phyloP scores from a whole-genome alignment of 768 basidiomycete species.

The Suillus bovinus region DNA sequence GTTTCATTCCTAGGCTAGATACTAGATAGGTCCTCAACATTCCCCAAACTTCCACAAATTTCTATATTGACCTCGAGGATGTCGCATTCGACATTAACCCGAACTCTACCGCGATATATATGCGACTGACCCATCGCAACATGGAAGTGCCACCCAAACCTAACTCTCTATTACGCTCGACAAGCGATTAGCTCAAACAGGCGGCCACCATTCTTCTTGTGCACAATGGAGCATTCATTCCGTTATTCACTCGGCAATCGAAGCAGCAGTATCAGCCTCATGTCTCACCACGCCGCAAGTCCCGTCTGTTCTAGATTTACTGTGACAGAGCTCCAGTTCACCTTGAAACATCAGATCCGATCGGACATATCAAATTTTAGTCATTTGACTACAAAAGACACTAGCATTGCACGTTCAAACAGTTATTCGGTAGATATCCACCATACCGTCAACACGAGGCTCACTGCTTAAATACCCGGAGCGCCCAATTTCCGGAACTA shows the following conservation, averaged over 20 bases:
- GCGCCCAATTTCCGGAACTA: too few species aligned
- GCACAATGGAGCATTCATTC: slow-evolving; percentile 1
- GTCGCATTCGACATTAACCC: slow-evolving; percentile 10
- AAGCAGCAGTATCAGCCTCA: not conserved
- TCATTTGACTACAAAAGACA: slow-evolving; percentile 1
- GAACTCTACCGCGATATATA: slow-evolving; percentile 17
- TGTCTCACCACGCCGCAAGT: not conserved
- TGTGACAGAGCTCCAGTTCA: not conserved
- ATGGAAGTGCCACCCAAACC: slow-evolving; percentile 13
- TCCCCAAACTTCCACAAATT: slow-evolving; percentile 16
- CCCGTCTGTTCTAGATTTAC: slow-evolving; percentile 3
- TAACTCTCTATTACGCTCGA: slow-evolving; percentile 2
- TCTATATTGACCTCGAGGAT: slow-evolving; percentile 8
- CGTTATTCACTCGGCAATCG: not conserved
- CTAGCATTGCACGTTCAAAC: not conserved
- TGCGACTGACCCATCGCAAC: slow-evolving; percentile 14
- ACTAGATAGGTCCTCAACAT: slow-evolving; percentile 15
- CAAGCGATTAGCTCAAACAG: slow-evolving; percentile 6
- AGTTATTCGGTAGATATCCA: not conserved
- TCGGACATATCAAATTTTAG: slow-evolving; percentile 1
- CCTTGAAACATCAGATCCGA: slow-evolving; percentile 4
- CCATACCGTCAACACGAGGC: slow-evolving; percentile 4
- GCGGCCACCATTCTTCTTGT: slow-evolving; percentile 1
- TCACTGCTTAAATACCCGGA: slow-evolving; percentile 1
- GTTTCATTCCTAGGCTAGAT: slow-evolving; percentile 13